Percentiles rank a stretch among this genome's conserved stretches.
Conservation (phyloP, 306 rosid genomes). For the Glycine latifolia region DNA sequence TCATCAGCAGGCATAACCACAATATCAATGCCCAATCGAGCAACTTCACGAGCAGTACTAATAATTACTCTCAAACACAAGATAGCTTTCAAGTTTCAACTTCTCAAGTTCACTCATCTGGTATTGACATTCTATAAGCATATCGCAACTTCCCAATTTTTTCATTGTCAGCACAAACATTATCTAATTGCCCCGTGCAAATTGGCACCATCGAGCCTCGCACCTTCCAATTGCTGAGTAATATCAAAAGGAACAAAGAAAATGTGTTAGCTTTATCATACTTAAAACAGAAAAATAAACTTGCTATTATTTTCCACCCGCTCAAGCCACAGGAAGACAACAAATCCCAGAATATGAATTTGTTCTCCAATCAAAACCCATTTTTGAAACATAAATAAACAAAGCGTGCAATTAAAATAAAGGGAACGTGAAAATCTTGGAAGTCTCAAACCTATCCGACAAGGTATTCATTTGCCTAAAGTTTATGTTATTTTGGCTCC, state of each 20-base stretch:
- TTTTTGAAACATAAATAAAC: background rate
- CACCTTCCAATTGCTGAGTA: conserved; percentile 85
- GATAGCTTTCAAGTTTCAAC: background rate
- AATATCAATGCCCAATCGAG: background rate
- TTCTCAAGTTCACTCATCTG: conserved; percentile 31
- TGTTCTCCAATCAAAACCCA: conserved; percentile 4
- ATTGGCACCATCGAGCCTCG: conserved; percentile 93
- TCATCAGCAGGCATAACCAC: conserved; percentile 1
- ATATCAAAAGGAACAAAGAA: conserved; percentile 1
- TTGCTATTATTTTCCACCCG: background rate
- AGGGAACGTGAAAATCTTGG: background rate
- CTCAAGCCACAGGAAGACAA: background rate
- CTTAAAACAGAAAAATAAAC: conserved; percentile 18
- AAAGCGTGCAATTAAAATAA: background rate
- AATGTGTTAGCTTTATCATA: background rate
- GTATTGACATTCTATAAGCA: conserved; percentile 30
- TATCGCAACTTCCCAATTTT: conserved; percentile 14
- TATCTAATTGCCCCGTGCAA: conserved; percentile 82
- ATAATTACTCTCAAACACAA: background rate
- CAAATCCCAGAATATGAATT: background rate
- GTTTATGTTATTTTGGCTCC: background rate
- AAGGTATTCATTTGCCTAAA: conserved; percentile 13
- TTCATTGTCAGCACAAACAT: conserved; percentile 31
- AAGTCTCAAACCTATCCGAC: background rate
- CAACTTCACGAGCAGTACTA: conserved; percentile 20